Base-by-base conservation (phyloP, 176 grass and related monocot genomes). In the Coix lacrymajobi region DNA sequence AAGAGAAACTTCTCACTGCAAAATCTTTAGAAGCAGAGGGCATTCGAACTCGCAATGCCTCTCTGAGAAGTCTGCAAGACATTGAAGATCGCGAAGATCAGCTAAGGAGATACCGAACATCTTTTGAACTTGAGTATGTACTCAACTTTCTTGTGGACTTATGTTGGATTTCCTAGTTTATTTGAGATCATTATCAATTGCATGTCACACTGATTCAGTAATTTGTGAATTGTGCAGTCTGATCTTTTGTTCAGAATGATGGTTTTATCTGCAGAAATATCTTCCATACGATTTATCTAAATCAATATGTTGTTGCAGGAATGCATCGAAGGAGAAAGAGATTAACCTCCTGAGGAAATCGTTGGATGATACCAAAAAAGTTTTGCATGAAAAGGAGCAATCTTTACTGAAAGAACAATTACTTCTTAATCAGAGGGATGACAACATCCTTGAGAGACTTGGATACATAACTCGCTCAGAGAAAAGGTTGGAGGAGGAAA, bases 71-170 rank as follows among this genome's bases (percentile, higher is more conserved):
- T 49, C 87, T 92, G 87, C 91, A 89, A 43, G 96, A 99, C 60
- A 84, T 99, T 68, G 89, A 93, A 84, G 91, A 90, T 46, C 92
- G 85, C 48, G 96, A 96, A 81, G 91, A 99, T 83, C 76, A 94
- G 30, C 89, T 99, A 67, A 90, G 80, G 76, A 96, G 96, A 89
- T 29, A 87, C 38, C 76, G 63, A 8, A 36, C 49, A 81, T 75
- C 91, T 79, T 88, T 79, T 62, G 91, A 94, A 56, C 74, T 63
- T 10, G 85, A 93, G 96, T 99, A 92, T 87, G 86, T 85, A n/a
- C 69, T 70, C 56, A 71, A 69, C 36, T 76, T 62, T 70, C 69
- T 41, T 85, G 69, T 69, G 80, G 79, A 46, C 39, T 71, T 68
- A 39, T 85, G 87, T 88, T 82, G 71, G 24, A 69, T 11, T 85